phyloP scores from a whole-genome alignment of 345 rosid genomes.

The Citrus cavaleriei region DNA sequence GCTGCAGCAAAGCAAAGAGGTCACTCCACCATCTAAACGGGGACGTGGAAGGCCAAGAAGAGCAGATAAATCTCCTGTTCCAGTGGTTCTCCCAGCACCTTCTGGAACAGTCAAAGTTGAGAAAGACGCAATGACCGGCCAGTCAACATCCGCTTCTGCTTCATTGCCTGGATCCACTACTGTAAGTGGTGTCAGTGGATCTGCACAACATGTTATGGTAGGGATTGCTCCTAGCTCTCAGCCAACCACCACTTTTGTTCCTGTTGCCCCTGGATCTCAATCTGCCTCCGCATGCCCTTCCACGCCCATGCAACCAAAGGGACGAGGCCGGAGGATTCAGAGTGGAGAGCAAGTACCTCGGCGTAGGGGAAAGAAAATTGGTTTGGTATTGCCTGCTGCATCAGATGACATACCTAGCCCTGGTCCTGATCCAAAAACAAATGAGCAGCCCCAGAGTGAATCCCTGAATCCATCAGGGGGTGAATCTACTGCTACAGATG shows the following conservation, averaged over 20 bases:
- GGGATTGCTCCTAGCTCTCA: constrained; percentile 26
- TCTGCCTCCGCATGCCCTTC: constrained; percentile 27
- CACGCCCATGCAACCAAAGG: constrained; percentile 23
- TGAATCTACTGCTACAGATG: constrained; percentile 7
- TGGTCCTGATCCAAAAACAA: constrained; percentile 43
- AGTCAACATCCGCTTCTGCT: constrained; percentile 23
- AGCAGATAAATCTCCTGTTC: constrained; percentile 48
- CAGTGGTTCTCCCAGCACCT: constrained; percentile 23
- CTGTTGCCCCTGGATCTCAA: constrained; percentile 31
- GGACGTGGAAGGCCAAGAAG: constrained; percentile 96
- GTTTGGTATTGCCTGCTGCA: constrained; percentile 25
- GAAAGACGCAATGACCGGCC: constrained; percentile 30
- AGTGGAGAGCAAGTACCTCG: constrained; percentile 43
- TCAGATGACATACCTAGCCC: constrained; percentile 46
- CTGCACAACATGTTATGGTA: constrained; percentile 19
- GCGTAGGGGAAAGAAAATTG: constrained; percentile 63
- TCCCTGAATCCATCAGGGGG: constrained; percentile 17
- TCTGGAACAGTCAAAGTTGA: constrained; percentile 32
- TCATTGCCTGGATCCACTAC: constrained; percentile 25
- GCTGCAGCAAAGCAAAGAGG: constrained; percentile 44
- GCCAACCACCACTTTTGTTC: constrained; percentile 21
- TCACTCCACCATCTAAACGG: constrained; percentile 72
- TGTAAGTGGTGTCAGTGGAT: constrained; percentile 18
- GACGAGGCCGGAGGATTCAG: constrained; percentile 40
- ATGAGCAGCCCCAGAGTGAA: constrained; percentile 26